phyloP scores from a whole-genome alignment of 495 filamentous ascomycete genomes.

The Penicillium arizonense region DNA sequence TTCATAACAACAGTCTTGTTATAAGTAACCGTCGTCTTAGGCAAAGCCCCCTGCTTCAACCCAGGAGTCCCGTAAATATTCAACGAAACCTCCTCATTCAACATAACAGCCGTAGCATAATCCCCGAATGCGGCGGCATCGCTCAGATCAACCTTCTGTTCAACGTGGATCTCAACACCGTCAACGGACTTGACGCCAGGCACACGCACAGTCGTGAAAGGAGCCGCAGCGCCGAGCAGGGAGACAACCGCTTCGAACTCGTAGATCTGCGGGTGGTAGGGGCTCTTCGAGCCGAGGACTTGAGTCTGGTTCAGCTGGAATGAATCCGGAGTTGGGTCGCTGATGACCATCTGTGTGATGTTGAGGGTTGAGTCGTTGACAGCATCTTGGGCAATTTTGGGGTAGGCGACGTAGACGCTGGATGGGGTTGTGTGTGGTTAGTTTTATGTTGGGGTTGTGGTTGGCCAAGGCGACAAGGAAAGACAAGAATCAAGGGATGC shows the following conservation, averaged over 20 bases:
- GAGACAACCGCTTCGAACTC: constrained; percentile 53
- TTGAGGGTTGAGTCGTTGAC: constrained; percentile 63
- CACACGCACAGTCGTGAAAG: constrained; percentile 58
- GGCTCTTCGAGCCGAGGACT: constrained; percentile 43
- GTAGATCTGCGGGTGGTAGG: constrained; percentile 55
- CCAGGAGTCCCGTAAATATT: constrained; percentile 58
- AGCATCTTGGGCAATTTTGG: constrained; percentile 67
- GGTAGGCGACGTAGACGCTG: constrained; percentile 72
- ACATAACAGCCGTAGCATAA: constrained; percentile 53
- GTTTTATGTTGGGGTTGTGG: background rate
- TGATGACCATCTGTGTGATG: constrained; percentile 57
- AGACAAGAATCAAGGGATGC: background rate
- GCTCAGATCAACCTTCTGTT: constrained; percentile 51
- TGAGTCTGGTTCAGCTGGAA: constrained; percentile 55
- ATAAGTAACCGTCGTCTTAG: constrained; percentile 49
- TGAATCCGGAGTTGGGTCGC: constrained; percentile 54
- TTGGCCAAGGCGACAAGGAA: background rate
- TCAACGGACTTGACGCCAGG: constrained; percentile 54
- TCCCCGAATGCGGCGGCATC: constrained; percentile 56
- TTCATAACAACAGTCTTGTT: constrained; percentile 57
- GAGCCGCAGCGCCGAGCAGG: constrained; percentile 47
- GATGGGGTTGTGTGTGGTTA: background rate
- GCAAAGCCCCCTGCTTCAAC: constrained; percentile 51
- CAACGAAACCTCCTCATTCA: constrained; percentile 54
- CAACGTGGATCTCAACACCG: constrained; percentile 50